Evolutionary conservation across 2,329 filamentous ascomycete genomes (phyloP).

Genomic region (Exophiala sp.): DNA sequence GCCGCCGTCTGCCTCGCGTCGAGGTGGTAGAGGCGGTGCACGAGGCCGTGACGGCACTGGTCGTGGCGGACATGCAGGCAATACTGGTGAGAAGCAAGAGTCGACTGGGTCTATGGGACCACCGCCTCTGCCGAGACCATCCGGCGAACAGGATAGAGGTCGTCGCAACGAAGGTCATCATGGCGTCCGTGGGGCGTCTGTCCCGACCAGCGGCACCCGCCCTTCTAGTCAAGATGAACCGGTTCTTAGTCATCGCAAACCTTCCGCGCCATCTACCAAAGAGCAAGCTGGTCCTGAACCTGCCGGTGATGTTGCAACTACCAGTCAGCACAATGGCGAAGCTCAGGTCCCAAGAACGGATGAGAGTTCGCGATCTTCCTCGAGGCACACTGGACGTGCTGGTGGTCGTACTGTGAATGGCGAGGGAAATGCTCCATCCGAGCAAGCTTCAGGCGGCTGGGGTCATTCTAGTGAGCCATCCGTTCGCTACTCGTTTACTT

Average conservation of each 20-base stretch:
- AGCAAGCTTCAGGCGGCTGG: conserved; percentile 11
- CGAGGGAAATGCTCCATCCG: conserved; percentile 8
- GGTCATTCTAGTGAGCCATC: conserved; percentile 12
- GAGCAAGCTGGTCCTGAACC: conserved; percentile 5
- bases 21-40: conserved; percentile 52
- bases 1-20: conserved; percentile 40
- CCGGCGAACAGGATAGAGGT: conserved; percentile 27
- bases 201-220: conserved; percentile 36
- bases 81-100: conserved; percentile 34
- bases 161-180: conserved; percentile 27
- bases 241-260: conserved; percentile 33
- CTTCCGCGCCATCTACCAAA: conserved; percentile 29
- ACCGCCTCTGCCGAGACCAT: conserved; percentile 25
- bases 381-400: conserved; percentile 19
- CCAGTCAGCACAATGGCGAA: conserved; percentile 5
- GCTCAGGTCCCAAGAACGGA: conserved; percentile 8
- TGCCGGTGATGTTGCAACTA: not conserved
- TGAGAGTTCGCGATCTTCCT: conserved; percentile 26
- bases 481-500: conserved; percentile 5
- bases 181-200: conserved; percentile 36
- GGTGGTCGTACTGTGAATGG: conserved; percentile 6
- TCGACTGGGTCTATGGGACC: conserved; percentile 25
- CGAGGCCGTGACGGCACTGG: conserved; percentile 48
- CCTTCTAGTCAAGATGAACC: conserved; percentile 34
- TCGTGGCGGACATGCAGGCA: conserved; percentile 39